Evolutionary conservation across 2,329 filamentous ascomycete species (phyloP), one percentile per base, ranked within the genome.

Genomic region (Dothistroma septosporum): DNA sequence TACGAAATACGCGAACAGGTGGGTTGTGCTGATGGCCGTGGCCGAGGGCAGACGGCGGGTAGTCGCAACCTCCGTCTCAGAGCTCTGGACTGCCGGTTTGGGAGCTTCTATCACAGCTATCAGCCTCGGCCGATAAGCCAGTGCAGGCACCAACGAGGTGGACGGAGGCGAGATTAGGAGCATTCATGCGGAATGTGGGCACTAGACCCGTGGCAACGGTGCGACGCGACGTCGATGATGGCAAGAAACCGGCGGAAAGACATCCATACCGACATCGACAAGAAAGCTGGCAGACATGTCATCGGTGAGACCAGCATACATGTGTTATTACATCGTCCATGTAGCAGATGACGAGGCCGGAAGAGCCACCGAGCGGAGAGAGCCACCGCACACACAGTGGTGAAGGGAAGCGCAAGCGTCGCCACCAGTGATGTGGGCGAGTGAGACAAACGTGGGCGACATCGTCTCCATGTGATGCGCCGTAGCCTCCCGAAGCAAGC

Each of bases 1-100:
- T 57, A 57, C 19, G 41, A 37, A n/a, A 33, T n/a, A 48, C 33
- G 55, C 55, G 54, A 56, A 56, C 54, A 56, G 54, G 54, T 56
- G 54, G 54, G 41, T 47, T 48, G 53, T 37, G 54, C 37, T 47
- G 48, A 52, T 52, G 32, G 24, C 21, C 41, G 41, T 14, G 54
- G 35, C 4, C 52, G 31, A 52, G 4, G 8, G 54, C 35, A 46
- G 21, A 24, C 35, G 8, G 41, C 37, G n/a, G n/a, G n/a, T 41
- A 46, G 37, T 12, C 41, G 21, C 54, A 46, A 24, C 19, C 37
- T 22, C 12, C 44, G 35, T 24, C 31, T 32, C 53, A 55, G 32
- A 55, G 32, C 52, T 47, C 10, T 37, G 35, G 53, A 44, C 32
- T 22, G 19, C 53, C 53, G 10, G 22, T 47, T 47, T 32, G 37